phyloP scores from a whole-genome alignment of 257 asterid genomes.

The Solanum bulbocastanum region DNA sequence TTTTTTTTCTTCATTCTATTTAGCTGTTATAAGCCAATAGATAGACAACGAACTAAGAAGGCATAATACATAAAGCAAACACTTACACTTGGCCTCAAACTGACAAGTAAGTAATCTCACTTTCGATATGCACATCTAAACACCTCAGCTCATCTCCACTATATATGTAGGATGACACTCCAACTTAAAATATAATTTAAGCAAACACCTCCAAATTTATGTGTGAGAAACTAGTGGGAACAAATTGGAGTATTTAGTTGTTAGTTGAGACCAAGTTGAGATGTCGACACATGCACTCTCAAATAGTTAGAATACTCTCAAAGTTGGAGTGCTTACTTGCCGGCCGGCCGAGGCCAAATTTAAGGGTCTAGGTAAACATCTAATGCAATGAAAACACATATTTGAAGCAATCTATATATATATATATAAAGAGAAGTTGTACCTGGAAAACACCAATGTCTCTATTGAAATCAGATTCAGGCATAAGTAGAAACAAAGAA shows the following conservation, averaged over 20 bases:
- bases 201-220: not conserved
- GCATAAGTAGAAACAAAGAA: slow-evolving; percentile 55
- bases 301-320: too few relatives aligned
- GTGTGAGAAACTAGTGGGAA: not conserved
- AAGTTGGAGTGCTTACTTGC: not conserved
- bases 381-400: not conserved
- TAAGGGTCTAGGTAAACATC: not conserved
- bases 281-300: not conserved
- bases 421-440: not conserved
- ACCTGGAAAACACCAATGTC: slow-evolving; percentile 83
- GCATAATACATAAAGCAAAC: too few relatives aligned
- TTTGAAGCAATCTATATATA: not conserved
- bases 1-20: not conserved
- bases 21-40: not conserved
- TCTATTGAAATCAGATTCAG: slow-evolving; percentile 81
- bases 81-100: too few relatives aligned
- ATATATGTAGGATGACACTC: too few relatives aligned
- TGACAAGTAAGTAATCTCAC: not conserved
- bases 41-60: not conserved
- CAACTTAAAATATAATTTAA: too few relatives aligned
- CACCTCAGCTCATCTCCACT: not conserved
- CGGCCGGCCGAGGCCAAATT: fast-evolving
- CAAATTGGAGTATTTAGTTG: too few relatives aligned
- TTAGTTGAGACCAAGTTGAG: not conserved
- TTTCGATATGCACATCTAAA: not conserved